phyloP scores from a whole-genome alignment of 495 filamentous ascomycete species.

The Neurospora terricola region DNA sequence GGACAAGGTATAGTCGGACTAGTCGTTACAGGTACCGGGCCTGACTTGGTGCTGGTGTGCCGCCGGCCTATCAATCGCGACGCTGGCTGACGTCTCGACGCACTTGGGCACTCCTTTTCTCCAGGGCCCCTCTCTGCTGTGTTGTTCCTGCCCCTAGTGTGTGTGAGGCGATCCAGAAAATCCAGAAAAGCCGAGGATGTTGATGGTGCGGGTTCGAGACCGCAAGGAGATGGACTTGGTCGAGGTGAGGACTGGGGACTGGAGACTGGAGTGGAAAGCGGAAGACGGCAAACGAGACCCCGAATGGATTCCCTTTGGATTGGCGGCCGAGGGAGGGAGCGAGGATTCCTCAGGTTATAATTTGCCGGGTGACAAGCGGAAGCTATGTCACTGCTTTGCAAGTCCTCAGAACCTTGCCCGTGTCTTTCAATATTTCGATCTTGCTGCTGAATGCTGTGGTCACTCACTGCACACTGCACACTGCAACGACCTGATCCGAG shows the following conservation, averaged over 20 bases:
- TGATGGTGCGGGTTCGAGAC: not conserved
- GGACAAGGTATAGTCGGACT: not conserved
- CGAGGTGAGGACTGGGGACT: not conserved
- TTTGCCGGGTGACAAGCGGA: not conserved
- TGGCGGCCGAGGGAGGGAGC: not conserved
- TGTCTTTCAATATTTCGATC: not conserved
- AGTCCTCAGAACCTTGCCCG: not conserved
- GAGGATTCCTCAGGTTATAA: not conserved
- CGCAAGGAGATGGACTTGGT: not conserved
- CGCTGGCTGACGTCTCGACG: not conserved
- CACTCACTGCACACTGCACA: not conserved
- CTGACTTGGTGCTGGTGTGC: not conserved
- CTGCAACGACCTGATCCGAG: not conserved
- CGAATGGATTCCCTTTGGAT: not conserved
- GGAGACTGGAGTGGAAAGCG: not conserved
- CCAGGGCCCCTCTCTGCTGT: not conserved
- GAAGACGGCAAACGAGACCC: conserved; percentile 1
- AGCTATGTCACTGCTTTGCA: not conserved
- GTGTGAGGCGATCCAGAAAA: not conserved
- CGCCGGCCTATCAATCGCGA: not conserved
- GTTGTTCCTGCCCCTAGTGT: not conserved
- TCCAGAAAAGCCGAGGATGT: not conserved
- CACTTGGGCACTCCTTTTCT: not conserved
- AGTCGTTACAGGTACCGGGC: not conserved
- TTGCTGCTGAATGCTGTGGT: not conserved